phyloP scores from a whole-genome alignment of 164 flowering plant species.

The Tetracentron sinense region DNA sequence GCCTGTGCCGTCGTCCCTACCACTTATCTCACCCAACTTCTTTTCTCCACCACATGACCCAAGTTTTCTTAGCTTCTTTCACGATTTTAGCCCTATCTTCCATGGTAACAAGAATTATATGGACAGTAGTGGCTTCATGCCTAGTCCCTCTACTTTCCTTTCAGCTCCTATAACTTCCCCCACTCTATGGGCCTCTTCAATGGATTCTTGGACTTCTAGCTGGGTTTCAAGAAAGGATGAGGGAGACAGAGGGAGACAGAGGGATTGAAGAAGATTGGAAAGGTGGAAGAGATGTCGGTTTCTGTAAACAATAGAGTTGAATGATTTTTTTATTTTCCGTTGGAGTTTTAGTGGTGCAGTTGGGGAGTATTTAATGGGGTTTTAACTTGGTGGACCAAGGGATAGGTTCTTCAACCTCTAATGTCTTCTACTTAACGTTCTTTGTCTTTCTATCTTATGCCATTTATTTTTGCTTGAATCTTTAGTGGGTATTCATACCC shows the following conservation, averaged over 20 bases:
- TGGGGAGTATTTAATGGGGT: no score
- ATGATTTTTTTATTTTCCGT: no score
- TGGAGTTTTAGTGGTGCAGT: no score
- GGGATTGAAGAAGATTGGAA: not conserved
- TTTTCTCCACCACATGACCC: conserved; percentile 55
- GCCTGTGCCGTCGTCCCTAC: conserved; percentile 64
- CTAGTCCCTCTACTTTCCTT: conserved; percentile 44
- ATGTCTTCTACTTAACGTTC: no score
- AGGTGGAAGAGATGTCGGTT: not conserved
- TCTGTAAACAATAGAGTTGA: not conserved
- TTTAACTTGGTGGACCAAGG: no score
- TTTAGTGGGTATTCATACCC: no score
- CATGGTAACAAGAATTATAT: conserved; percentile 24
- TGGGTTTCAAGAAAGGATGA: not conserved
- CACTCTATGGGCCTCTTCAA: conserved; percentile 44
- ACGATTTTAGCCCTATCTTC: conserved; percentile 46
- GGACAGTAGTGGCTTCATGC: conserved; percentile 26
- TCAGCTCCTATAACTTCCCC: conserved; percentile 46
- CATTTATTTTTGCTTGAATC: no score
- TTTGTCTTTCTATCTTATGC: no score
- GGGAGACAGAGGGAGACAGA: not conserved
- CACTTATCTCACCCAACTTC: conserved; percentile 47
- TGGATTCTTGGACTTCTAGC: conserved; percentile 37
- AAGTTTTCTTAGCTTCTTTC: conserved; percentile 18
- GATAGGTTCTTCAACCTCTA: no score